Base-by-base conservation (phyloP, 306 rosid species). In the Prunus salicina region DNA sequence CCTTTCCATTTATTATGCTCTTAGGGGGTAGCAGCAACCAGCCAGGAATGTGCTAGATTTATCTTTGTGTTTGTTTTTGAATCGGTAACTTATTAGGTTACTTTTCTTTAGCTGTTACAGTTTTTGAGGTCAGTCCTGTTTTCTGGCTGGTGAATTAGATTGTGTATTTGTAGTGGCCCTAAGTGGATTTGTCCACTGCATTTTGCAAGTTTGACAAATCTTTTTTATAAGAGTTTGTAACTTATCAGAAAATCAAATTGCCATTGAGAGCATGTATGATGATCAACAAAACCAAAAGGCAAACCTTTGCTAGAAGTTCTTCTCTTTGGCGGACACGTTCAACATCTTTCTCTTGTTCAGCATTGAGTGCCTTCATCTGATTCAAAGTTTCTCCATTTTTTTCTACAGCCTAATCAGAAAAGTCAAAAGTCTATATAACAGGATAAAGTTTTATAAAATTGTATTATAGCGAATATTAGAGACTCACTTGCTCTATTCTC, bases 261-360 rank as follows among this genome's bases (percentile, higher is more conserved):
- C 5, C 5, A 72, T 43, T 3, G 66, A 69, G 68, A 30, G 43
- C 57, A 50, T 43, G 43, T 60, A 53, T 73, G 71, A 46, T 56
- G 45, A 72, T 60, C 52, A 62, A 79, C 41, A 80, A 69, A 71
- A 75, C 67, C 71, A 18, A 51, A 27, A 79, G 64, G 41, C 60
- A 73, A 84, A 92, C 98, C 97, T 88, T 92, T 46, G 81, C 84
- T 50, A 86, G 88, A 80, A 95, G 91, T 73, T 88, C 93, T 60
- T 90, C 91, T 83, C 98, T 88, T 88, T 92, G 97, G 68, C 92
- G 96, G 73, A 95, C 93, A 76, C 96, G 95, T 73, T 85, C 92
- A 84, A 95, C 98, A 85, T 95, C 98, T 78, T 84, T 95, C 84
- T 92, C 96, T 76, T 86, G 86, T 56, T 90, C 98, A 74, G 91